Base-by-base conservation (phyloP, 1,139 yeast species). In the Entelexis paramagnoliae region DNA sequence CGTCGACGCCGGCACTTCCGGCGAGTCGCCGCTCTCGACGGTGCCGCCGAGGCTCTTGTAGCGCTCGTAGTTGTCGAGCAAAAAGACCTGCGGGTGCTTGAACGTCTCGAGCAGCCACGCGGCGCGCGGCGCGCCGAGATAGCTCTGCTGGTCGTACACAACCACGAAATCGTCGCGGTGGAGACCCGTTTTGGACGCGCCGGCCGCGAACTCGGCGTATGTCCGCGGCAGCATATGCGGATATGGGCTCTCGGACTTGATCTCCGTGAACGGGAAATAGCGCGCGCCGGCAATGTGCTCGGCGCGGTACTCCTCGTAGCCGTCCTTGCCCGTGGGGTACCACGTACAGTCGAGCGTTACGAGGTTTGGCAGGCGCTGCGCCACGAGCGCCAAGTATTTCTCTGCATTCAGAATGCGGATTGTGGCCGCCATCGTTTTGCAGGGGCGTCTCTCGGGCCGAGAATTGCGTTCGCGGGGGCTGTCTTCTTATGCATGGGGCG, bases 181-280 rank as follows among this genome's bases (percentile, higher is more conserved):
- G 65, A 62, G 14, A 64, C 81, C 65, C 66, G 64, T 67, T 19
- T 73, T 63, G 30, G 76, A 66, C 65, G 85, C 73, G 1, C 76
- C 73, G 4, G 62, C 49, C 51, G 76, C 76, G 67, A 87, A 89
- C 4, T 72, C 73, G 2, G 67, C 68, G 42, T 70, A 66, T 5
- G 74, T 68, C 11, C 17, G 30, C 2, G 97, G 96, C 30, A 89
- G 72, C 96, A 88, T 91, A 64, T 91, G 97, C 1, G 97, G 96
- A 62, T 76, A 89, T 17, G 74, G 70, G 8, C 87, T 79, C 1
- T 67, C 66, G 55, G 81, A 81, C 54, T 79, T 78, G 46, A 85
- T 70, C 32, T 69, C 76, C 62, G 88, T 96, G 53, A 91, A 76
- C 62, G 89, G 95, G 61, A 88, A 85, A 68, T 76, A 88, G 7